phyloP scores from a whole-genome alignment of 139 green algal genomes.

The Spirogloea muscicola region DNA sequence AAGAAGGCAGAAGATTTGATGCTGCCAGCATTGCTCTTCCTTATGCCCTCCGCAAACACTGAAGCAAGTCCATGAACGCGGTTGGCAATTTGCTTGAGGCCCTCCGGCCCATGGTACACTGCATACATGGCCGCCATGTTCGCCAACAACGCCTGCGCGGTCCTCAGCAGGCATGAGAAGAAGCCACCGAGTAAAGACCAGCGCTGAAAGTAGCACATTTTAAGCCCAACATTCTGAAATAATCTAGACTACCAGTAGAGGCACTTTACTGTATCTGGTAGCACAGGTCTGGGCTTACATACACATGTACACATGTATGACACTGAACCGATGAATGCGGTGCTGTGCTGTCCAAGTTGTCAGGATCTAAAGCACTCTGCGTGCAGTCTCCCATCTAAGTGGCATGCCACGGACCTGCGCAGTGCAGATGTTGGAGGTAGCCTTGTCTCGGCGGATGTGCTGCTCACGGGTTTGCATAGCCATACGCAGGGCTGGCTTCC shows the following conservation, averaged over 20 bases:
- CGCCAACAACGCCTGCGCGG: conserved; percentile 80
- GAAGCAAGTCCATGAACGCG: conserved; percentile 79
- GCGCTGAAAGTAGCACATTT: too few relatives aligned
- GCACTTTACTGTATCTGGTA: too few relatives aligned
- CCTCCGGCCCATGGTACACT: conserved; percentile 95
- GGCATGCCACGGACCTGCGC: conserved; percentile 59
- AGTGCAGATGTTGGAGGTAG: conserved; percentile 99
- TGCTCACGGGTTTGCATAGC: conserved; percentile 99
- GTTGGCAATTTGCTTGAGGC: conserved; percentile 83
- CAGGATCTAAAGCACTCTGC: too few relatives aligned
- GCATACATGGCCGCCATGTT: conserved; percentile 98
- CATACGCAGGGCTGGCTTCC: conserved; percentile 91
- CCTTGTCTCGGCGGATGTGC: conserved; percentile 99
- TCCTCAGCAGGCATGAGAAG: too few relatives aligned
- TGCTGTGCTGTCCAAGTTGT: too few relatives aligned
- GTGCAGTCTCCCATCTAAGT: too few relatives aligned
- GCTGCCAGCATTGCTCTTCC: conserved; percentile 66
- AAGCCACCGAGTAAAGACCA: too few relatives aligned
- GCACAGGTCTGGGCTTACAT: too few relatives aligned
- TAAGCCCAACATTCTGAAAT: too few relatives aligned
- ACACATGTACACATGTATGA: too few relatives aligned
- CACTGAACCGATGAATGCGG: too few relatives aligned
- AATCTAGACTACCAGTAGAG: too few relatives aligned
- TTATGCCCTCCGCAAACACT: conserved; percentile 75
- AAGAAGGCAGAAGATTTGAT: conserved; percentile 73